A percentile compares a stretch with the other conserved stretches of the same genome.
phyloP scores from a whole-genome alignment of 305 asterid genomes.

The Fraxinus latifolia region DNA sequence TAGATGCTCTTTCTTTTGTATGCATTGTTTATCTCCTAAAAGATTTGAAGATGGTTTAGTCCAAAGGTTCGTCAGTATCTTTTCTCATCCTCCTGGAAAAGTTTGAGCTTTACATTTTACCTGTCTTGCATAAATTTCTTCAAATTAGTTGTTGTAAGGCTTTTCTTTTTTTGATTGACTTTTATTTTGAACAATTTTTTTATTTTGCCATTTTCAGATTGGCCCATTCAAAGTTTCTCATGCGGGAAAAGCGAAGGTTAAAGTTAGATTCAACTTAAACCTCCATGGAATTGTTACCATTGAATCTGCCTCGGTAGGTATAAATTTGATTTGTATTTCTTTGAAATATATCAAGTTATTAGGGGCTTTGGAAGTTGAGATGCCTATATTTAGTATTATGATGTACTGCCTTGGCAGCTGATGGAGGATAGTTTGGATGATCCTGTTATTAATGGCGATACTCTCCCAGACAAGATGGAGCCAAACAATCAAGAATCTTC shows the following conservation, averaged over 20 bases:
- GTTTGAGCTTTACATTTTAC: constrained; percentile 18
- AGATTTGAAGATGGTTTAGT: constrained; percentile 20
- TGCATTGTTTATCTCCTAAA: background rate
- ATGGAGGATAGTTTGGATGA: constrained; percentile 51
- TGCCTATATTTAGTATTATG: constrained; percentile 12
- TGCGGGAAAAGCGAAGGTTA: constrained; percentile 52
- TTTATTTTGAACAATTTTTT: background rate
- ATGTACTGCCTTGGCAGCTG: constrained; percentile 51
- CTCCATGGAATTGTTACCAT: constrained; percentile 73
- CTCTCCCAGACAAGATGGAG: constrained; percentile 47
- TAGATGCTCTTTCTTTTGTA: constrained; percentile 11
- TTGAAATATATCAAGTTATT: constrained; percentile 11
- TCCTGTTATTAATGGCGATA: constrained; percentile 33
- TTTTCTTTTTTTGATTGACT: background rate
- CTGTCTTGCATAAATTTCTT: background rate
- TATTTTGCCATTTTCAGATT: constrained; percentile 44
- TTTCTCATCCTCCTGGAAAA: constrained; percentile 9
- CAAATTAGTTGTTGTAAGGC: background rate
- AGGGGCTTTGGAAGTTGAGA: constrained; percentile 17
- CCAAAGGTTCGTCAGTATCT: constrained; percentile 12
- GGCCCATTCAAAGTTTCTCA: constrained; percentile 73
- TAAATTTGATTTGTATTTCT: constrained; percentile 14
- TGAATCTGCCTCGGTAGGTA: constrained; percentile 73
- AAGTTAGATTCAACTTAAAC: constrained; percentile 68
- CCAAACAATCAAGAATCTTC: constrained; percentile 39